Percentiles rank a stretch among this genome's conserved stretches.
Conservation (phyloP, 75 land plant genomes). For the Picea sitchensis region DNA sequence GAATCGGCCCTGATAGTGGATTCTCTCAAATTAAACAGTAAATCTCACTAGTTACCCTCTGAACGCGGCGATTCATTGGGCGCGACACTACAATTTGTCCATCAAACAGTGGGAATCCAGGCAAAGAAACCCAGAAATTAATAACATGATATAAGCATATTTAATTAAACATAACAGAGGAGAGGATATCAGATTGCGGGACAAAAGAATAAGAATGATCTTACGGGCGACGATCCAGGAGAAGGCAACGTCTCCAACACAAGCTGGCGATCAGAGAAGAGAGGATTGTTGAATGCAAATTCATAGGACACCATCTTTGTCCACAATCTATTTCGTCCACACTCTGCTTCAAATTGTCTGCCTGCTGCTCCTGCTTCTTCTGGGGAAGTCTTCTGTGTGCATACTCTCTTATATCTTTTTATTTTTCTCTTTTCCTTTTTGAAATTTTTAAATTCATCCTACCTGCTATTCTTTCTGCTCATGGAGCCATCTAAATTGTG, state of each 20-base stretch:
- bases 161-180: background rate
- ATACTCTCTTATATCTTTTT: too few species aligned
- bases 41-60: background rate
- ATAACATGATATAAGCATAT: background rate
- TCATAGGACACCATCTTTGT: constrained; percentile 27
- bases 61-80: background rate
- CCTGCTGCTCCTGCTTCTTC: too few species aligned
- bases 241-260: constrained; percentile 17
- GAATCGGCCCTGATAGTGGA: too few species aligned
- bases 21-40: too few species aligned
- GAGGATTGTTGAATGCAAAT: constrained; percentile 31
- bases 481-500: too few species aligned
- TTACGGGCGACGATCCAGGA: background rate
- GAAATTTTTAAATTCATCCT: too few species aligned
- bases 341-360: background rate
- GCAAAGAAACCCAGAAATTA: background rate
- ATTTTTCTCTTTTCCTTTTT: too few species aligned
- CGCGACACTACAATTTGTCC: background rate
- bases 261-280: constrained; percentile 32
- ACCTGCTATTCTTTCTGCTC: too few species aligned
- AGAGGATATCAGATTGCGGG: background rate
- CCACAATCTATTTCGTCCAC: background rate
- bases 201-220: background rate
- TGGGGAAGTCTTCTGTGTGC: too few species aligned
- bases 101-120: background rate